Evolutionary conservation across 768 basidiomycete species (phyloP).

Genomic region (Lanmaoa pseudosensibilis): DNA sequence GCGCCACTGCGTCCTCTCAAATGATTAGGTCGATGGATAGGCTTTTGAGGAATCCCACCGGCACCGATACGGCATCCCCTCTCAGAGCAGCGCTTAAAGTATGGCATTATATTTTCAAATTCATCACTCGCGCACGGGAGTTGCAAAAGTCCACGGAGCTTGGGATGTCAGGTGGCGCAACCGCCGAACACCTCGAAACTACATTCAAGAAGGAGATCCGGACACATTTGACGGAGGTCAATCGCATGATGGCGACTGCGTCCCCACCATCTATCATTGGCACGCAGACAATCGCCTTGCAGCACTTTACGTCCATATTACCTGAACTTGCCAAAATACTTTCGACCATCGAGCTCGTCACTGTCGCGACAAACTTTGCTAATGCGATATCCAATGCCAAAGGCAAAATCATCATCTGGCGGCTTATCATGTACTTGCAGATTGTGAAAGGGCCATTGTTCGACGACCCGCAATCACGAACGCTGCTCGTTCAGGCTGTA

Average conservation of each 20-base stretch:
- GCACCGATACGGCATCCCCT: slow-evolving; percentile 68
- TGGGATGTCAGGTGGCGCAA: slow-evolving; percentile 76
- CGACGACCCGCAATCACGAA: slow-evolving; percentile 75
- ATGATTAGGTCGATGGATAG: slow-evolving; percentile 88
- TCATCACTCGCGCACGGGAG: slow-evolving; percentile 87
- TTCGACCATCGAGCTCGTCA: slow-evolving; percentile 77
- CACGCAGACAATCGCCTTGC: slow-evolving; percentile 91
- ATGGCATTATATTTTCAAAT: slow-evolving; percentile 95
- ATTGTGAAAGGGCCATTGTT: slow-evolving; percentile 88
- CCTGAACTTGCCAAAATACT: slow-evolving; percentile 86
- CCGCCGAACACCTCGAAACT: slow-evolving; percentile 81
- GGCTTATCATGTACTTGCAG: slow-evolving; percentile 90
- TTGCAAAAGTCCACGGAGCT: slow-evolving; percentile 81
- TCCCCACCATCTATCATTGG: slow-evolving; percentile 88
- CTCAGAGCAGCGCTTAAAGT: slow-evolving; percentile 92
- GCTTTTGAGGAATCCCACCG: slow-evolving; percentile 71
- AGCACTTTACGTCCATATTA: slow-evolving; percentile 89
- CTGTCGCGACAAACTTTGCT: slow-evolving; percentile 83
- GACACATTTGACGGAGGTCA: slow-evolving; percentile 76
- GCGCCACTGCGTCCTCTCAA: slow-evolving; percentile 75
- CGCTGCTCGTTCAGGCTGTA: slow-evolving; percentile 80
- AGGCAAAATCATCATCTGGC: slow-evolving; percentile 90
- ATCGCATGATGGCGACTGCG: slow-evolving; percentile 81
- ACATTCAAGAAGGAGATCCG: slow-evolving; percentile 83
- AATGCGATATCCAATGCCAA: slow-evolving; percentile 75